These are phyloP conservation scores for Hypsizygus ulmarius DNA, from an alignment of 1,284 basidiomycete species.

Conservation along the genomic window DNA sequence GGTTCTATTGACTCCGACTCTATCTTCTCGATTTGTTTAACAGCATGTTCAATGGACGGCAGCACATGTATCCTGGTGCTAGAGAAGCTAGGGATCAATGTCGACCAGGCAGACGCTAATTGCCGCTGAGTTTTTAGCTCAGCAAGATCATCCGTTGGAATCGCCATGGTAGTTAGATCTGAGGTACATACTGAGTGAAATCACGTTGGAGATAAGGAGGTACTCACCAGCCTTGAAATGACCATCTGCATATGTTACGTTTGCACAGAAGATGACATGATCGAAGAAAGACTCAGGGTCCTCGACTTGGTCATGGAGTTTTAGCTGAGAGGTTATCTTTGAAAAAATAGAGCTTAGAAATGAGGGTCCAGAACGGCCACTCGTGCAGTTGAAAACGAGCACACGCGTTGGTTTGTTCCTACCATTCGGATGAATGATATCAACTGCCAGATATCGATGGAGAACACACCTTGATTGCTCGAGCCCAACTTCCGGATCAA, in stretches of 20 bases:
- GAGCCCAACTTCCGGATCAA: constrained; percentile 50
- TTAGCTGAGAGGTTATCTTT: constrained; percentile 46
- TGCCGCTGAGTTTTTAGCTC: constrained; percentile 76
- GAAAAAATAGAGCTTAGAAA: constrained; percentile 68
- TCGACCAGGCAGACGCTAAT: constrained; percentile 73
- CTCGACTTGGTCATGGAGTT: constrained; percentile 37
- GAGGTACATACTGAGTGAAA: constrained; percentile 11
- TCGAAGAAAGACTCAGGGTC: constrained; percentile 62
- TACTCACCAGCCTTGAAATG: constrained; percentile 81
- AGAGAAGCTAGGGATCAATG: constrained; percentile 61
- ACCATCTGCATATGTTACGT: constrained; percentile 90
- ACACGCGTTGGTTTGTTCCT: constrained; percentile 40
- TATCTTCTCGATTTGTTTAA: constrained; percentile 56
- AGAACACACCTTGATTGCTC: constrained; percentile 22
- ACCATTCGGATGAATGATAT: neutral
- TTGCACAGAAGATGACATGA: constrained; percentile 91
- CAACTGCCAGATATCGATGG: neutral
- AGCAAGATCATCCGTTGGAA: constrained; percentile 61
- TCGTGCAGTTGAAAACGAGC: constrained; percentile 96
- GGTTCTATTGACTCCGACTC: constrained; percentile 28
- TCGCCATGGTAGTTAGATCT: constrained; percentile 76
- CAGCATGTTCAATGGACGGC: constrained; percentile 87
- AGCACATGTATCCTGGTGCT: constrained; percentile 69
- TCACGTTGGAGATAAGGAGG: constrained; percentile 1
- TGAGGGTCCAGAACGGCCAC: constrained; percentile 75